These are phyloP conservation scores for Amanita phalloides DNA, from an alignment of 768 basidiomycete genomes.

Conservation along the genomic window DNA sequence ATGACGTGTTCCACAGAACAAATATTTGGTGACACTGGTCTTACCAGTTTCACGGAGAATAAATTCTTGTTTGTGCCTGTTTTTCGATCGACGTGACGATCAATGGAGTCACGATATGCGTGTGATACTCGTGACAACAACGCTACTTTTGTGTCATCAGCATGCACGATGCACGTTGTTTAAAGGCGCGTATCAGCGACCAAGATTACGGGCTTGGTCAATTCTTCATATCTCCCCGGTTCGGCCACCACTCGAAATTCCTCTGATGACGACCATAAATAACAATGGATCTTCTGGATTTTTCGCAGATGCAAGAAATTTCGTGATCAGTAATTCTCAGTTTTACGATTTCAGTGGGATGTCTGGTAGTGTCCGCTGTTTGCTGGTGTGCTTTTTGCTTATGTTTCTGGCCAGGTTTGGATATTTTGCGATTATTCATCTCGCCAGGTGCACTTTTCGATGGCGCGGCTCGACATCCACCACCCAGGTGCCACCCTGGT, in stretches of 20 bases:
- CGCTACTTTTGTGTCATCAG: no score
- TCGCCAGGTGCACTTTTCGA: not conserved
- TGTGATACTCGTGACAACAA: no score
- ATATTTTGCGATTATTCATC: not conserved
- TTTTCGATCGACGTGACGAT: no score
- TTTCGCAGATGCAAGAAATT: not conserved
- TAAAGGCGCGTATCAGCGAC: no score
- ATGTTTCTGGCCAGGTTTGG: not conserved
- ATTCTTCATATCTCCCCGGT: not conserved
- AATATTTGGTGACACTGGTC: no score
- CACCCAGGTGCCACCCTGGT: not conserved
- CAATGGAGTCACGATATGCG: no score
- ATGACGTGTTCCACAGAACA: no score
- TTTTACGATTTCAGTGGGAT: not conserved
- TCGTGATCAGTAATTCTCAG: not conserved
- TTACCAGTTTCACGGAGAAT: no score
- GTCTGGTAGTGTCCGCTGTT: not conserved
- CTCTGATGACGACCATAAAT: not conserved
- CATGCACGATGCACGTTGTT: no score
- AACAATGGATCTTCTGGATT: not conserved
- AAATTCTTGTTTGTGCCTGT: no score
- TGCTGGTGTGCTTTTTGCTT: not conserved
- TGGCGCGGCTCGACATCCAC: not conserved
- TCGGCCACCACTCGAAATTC: not conserved
- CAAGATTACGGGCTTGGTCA: no score